Base-by-base conservation (phyloP, 768 basidiomycete genomes). In the Pleurotus pulmonarius region DNA sequence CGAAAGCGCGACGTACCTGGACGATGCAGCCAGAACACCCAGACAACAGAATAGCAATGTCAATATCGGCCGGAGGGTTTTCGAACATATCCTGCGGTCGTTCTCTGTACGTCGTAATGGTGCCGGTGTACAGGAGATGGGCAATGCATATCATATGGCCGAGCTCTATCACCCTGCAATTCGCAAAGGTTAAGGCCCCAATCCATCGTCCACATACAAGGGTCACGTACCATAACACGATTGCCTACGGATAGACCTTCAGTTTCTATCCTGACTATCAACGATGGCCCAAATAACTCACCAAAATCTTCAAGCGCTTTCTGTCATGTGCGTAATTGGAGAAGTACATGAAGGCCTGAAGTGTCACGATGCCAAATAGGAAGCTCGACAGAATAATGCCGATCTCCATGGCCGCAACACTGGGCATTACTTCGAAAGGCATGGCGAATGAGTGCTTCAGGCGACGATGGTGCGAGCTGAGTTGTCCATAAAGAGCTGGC, bases 71-170 rank as follows among this genome's bases (percentile, higher is more conserved):
- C 11, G 51, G 51, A 22, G 51, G 51, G n/a, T 41, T 53, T 12
- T 53, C 51, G 24, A 53, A 53, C 51, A 53, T 53, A 11, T 13
- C 22, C 18, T 53, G 37, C 18, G 34, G 51, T 12, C 41, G 13
- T 20, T 60, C 29, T 1, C 65, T 64, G 3, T 65, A 68, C 2
- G 59, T 56, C 4, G 60, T 59, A 24, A 75, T 67, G 1, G 71
- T 73, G 38, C 65, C 61, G 3, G 59, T 61, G 55, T 73, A 73
- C 18, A 73, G 61, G 4, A 66, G 66, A 47, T 65, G 65, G 29
- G 60, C 60, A 7, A 68, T 60, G 1, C 66, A 64, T 4, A 69
- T 55, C 2, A 70, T 69, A 61, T 71, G 70, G 3, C 59, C 65
- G 4, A 67, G 55, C 46, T 71, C 71, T 1, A 67, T 40, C 6